Evolutionary conservation across 73 alveolate species (phyloP).

Genomic region (Paraurostyla sp.): DNA sequence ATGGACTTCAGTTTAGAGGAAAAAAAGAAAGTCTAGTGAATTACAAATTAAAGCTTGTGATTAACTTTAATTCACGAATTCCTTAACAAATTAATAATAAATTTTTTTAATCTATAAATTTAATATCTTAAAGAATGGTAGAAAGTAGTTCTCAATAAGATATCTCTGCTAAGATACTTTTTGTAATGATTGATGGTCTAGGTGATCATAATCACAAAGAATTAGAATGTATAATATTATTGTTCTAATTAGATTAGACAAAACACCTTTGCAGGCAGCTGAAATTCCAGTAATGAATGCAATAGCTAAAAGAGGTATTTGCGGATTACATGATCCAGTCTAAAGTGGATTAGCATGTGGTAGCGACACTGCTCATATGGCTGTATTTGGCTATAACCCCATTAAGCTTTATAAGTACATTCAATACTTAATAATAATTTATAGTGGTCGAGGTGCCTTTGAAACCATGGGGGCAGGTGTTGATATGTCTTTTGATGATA

Average conservation of each 20-base stretch:
- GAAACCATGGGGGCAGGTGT: constrained; percentile 93
- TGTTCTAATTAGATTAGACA: too few species aligned
- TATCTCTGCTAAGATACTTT: constrained; percentile 37
- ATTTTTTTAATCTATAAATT: background rate
- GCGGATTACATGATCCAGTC: constrained; percentile 91
- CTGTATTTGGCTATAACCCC: constrained; percentile 88
- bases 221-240: background rate
- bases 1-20: constrained; percentile 13
- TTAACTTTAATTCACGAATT: background rate
- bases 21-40: background rate
- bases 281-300: constrained; percentile 72
- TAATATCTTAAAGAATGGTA: constrained; percentile 12
- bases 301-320: constrained; percentile 78
- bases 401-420: constrained; percentile 67
- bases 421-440: background rate
- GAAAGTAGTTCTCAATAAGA: background rate
- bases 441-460: constrained; percentile 92
- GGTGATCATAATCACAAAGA: constrained; percentile 71
- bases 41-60: background rate
- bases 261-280: constrained; percentile 78
- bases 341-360: constrained; percentile 92
- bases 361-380: constrained; percentile 92
- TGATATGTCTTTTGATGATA: constrained; percentile 79
- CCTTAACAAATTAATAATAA: background rate
- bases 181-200: constrained; percentile 84